These are phyloP conservation scores for Cladosporium halotolerans DNA, from an alignment of 2,329 filamentous ascomycete species.

Conservation along the genomic window DNA sequence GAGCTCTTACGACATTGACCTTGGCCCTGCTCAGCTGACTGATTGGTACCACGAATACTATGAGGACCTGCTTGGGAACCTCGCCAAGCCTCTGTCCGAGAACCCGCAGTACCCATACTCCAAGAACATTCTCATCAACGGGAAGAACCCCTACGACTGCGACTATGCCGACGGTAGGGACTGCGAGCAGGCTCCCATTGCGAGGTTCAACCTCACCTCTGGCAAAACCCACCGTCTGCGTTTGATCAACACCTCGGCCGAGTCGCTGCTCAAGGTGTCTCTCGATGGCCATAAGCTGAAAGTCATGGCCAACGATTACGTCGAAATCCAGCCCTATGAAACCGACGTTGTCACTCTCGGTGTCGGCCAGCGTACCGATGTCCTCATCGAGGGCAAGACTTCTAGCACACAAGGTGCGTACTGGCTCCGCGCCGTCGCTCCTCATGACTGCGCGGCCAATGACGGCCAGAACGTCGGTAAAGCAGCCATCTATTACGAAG, in stretches of 20 bases:
- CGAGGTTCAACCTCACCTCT: slow-evolving; percentile 35
- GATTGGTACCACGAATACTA: slow-evolving; percentile 29
- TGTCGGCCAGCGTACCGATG: slow-evolving; percentile 38
- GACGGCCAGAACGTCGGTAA: slow-evolving; percentile 42
- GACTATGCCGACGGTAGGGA: slow-evolving; percentile 13
- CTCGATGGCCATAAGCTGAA: slow-evolving; percentile 40
- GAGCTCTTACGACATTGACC: slow-evolving; percentile 24
- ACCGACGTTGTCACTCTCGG: slow-evolving; percentile 36
- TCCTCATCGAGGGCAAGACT: slow-evolving; percentile 20
- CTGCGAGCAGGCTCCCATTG: slow-evolving; percentile 20
- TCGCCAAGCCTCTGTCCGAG: slow-evolving; percentile 3
- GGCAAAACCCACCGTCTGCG: slow-evolving; percentile 38
- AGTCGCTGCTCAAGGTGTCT: slow-evolving; percentile 36
- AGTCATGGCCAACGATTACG: slow-evolving; percentile 39
- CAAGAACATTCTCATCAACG: slow-evolving; percentile 30
- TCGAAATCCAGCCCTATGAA: slow-evolving; percentile 37
- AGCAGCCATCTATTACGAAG: slow-evolving; percentile 59
- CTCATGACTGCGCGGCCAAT: slow-evolving; percentile 32
- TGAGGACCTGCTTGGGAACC: neutral
- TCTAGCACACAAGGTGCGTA: slow-evolving; percentile 19
- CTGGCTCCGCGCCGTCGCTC: slow-evolving; percentile 29
- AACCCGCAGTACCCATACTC: slow-evolving; percentile 15
- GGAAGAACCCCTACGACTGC: slow-evolving; percentile 28
- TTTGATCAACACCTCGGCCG: slow-evolving; percentile 38
- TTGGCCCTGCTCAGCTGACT: slow-evolving; percentile 25